phyloP scores from a whole-genome alignment of 805 yeast genomes.

The Lachancea nothofagi region DNA sequence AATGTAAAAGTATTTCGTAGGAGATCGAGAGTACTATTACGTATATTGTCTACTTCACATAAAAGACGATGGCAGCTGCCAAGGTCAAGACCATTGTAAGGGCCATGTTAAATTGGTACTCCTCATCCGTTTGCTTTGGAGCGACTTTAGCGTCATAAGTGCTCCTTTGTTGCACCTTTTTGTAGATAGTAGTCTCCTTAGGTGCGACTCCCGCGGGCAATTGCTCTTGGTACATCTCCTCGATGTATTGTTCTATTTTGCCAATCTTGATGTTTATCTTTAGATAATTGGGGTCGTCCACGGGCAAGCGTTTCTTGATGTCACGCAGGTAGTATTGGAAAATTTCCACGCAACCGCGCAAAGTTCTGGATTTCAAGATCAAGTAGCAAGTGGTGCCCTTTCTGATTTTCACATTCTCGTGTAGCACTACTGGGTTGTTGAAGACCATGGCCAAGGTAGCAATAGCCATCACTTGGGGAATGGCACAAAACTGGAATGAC shows the following conservation, averaged over 20 bases:
- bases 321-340: slow-evolving; percentile 68
- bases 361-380: slow-evolving; percentile 66
- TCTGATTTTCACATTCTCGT: slow-evolving; percentile 75
- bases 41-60: slow-evolving; percentile 7
- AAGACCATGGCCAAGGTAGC: slow-evolving; percentile 86
- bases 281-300: slow-evolving; percentile 80
- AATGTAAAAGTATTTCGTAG: neutral
- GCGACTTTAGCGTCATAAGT: slow-evolving; percentile 34
- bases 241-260: slow-evolving; percentile 83
- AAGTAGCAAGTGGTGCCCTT: slow-evolving; percentile 80
- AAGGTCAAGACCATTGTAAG: slow-evolving; percentile 20
- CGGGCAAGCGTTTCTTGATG: slow-evolving; percentile 74
- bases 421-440: slow-evolving; percentile 70
- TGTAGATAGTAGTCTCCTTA: slow-evolving; percentile 33
- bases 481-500: slow-evolving; percentile 85
- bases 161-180: slow-evolving; percentile 41
- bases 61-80: slow-evolving; percentile 16
- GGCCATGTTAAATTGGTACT: slow-evolving; percentile 24
- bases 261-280: slow-evolving; percentile 81
- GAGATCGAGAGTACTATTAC: neutral
- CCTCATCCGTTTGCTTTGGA: slow-evolving; percentile 23
- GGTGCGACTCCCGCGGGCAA: slow-evolving; percentile 51
- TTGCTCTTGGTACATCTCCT: slow-evolving; percentile 61
- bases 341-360: slow-evolving; percentile 68
- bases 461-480: slow-evolving; percentile 98